These are phyloP conservation scores for Retiboletus flavoniger DNA, from an alignment of 1,284 basidiomycete species.

Conservation along the genomic window DNA sequence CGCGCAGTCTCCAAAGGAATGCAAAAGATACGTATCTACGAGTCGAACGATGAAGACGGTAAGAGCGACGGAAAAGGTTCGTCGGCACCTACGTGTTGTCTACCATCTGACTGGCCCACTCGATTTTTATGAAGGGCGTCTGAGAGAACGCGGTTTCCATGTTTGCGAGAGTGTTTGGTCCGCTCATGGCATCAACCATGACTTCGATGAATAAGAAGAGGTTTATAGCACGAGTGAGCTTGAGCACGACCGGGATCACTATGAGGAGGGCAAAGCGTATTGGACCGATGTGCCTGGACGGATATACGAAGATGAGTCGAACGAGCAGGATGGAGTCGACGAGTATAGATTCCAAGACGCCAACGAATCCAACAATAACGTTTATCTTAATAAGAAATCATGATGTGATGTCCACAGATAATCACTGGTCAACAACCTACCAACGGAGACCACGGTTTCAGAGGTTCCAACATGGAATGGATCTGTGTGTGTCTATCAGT, in stretches of 20 bases:
- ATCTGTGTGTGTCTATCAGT: constrained; percentile 10
- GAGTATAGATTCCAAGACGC: constrained; percentile 26
- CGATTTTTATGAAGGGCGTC: constrained; percentile 29
- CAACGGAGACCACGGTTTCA: background rate
- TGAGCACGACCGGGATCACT: constrained; percentile 15
- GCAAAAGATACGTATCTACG: constrained; percentile 19
- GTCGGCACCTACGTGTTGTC: constrained; percentile 26
- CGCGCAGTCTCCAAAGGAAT: constrained; percentile 22
- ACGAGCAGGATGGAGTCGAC: constrained; percentile 29
- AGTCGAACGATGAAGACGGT: background rate
- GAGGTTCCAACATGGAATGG: constrained; percentile 20
- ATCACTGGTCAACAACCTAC: constrained; percentile 1
- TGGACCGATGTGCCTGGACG: constrained; percentile 1
- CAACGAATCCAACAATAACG: constrained; percentile 21
- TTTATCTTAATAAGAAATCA: constrained; percentile 2
- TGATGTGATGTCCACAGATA: background rate
- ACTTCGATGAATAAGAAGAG: constrained; percentile 13
- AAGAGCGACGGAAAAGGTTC: background rate
- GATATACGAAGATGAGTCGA: constrained; percentile 26
- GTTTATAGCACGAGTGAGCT: constrained; percentile 18
- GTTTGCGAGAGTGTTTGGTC: background rate
- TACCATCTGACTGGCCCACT: constrained; percentile 30
- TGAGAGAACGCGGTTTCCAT: background rate
- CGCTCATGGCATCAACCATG: constrained; percentile 9
- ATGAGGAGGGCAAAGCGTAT: constrained; percentile 10